Evolutionary conservation across 2,329 filamentous ascomycete species (phyloP).

Genomic region (Hirsutella thompsonii): DNA sequence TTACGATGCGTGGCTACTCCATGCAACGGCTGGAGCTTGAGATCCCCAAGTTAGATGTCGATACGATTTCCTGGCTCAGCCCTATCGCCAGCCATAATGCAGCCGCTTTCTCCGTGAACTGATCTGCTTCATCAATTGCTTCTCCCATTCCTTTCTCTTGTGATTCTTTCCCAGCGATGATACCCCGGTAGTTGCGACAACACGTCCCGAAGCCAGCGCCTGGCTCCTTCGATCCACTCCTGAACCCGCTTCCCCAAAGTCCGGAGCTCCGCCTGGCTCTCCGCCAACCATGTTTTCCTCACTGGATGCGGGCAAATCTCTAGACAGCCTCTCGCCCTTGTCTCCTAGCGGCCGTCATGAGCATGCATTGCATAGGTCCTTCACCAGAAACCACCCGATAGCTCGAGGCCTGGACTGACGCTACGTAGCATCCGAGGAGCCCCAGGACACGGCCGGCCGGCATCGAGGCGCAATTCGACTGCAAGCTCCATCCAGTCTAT

Average conservation of each 20-base stretch:
- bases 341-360: constrained; percentile 38
- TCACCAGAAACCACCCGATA: background rate
- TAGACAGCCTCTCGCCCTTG: constrained; percentile 48
- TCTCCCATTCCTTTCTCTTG: background rate
- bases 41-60: background rate
- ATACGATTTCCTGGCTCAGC: background rate
- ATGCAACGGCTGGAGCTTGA: background rate
- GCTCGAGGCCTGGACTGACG: constrained; percentile 10
- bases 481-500: constrained; percentile 82
- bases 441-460: constrained; percentile 31
- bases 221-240: constrained; percentile 13
- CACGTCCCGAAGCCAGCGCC: constrained; percentile 21
- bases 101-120: background rate
- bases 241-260: constrained; percentile 1
- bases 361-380: constrained; percentile 46
- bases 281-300: constrained; percentile 44
- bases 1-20: constrained; percentile 9
- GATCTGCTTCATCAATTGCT: background rate
- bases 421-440: constrained; percentile 23
- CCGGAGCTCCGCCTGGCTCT: constrained; percentile 1
- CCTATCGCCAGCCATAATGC: background rate
- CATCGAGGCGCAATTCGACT: constrained; percentile 61
- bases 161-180: constrained; percentile 26
- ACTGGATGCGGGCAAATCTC: constrained; percentile 46
- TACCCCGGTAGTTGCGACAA: constrained; percentile 29